phyloP scores from a whole-genome alignment of 2,329 filamentous ascomycete species.

The Cercospora brassicicola region DNA sequence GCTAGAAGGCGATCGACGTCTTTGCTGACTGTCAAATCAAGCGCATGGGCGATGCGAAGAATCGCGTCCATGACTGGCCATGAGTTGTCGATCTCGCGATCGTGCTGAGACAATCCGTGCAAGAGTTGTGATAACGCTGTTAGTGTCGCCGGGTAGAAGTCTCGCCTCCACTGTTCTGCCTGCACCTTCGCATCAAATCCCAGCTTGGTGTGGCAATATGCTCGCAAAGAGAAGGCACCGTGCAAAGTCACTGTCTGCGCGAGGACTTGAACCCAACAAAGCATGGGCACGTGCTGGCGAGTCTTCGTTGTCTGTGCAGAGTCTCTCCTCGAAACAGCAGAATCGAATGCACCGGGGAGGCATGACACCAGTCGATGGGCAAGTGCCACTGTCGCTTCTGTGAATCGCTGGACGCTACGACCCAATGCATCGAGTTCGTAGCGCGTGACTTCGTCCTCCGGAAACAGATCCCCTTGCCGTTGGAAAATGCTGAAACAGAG shows the following conservation, averaged over 20 bases:
- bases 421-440: conserved; percentile 10
- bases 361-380: conserved; percentile 23
- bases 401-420: conserved; percentile 11
- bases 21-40: conserved; percentile 12
- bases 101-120: conserved; percentile 18
- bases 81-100: conserved; percentile 21
- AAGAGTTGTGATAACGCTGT: conserved; percentile 9
- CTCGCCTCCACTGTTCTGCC: background rate
- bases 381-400: conserved; percentile 21
- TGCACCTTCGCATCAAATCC: conserved; percentile 3
- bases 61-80: conserved; percentile 32
- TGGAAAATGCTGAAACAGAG: conserved; percentile 35
- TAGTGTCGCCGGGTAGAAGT: background rate
- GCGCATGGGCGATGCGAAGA: conserved; percentile 14
- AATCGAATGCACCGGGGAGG: conserved; percentile 26
- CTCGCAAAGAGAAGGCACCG: conserved; percentile 1
- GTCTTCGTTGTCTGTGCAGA: conserved; percentile 26
- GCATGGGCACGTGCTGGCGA: conserved; percentile 22
- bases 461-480: conserved; percentile 11
- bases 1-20: conserved; percentile 26
- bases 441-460: background rate
- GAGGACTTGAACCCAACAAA: conserved; percentile 26
- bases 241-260: conserved; percentile 13
- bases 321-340: conserved; percentile 27
- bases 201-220: conserved; percentile 9